These are phyloP conservation scores for Beauveria brongniartii DNA, from an alignment of 2,329 filamentous ascomycete genomes.

Conservation along the genomic window DNA sequence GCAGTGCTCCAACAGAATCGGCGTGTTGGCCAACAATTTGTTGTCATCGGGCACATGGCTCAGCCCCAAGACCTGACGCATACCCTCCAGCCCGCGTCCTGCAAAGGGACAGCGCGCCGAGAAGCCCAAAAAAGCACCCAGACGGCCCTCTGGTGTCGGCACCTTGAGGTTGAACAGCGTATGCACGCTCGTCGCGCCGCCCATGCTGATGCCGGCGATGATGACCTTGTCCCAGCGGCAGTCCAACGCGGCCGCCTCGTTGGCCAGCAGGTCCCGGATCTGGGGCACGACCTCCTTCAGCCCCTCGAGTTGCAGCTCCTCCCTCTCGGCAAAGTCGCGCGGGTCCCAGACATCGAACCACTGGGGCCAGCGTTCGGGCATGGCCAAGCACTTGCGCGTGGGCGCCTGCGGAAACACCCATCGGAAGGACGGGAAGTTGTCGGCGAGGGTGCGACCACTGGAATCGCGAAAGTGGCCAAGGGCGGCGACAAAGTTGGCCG, in stretches of 20 bases:
- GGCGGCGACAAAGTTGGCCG: slow-evolving; percentile 22
- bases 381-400: slow-evolving; percentile 16
- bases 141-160: slow-evolving; percentile 10
- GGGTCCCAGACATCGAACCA: slow-evolving; percentile 46
- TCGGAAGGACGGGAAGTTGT: slow-evolving; percentile 35
- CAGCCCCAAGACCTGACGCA: slow-evolving; percentile 24
- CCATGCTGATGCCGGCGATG: slow-evolving; percentile 39
- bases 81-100: slow-evolving; percentile 22
- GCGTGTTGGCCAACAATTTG: slow-evolving; percentile 30
- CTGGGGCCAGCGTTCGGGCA: slow-evolving; percentile 25
- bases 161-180: slow-evolving; percentile 28
- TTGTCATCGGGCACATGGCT: slow-evolving; percentile 15
- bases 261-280: slow-evolving; percentile 24
- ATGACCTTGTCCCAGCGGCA: slow-evolving; percentile 32
- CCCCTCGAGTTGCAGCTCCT: slow-evolving; percentile 34
- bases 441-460: slow-evolving; percentile 23
- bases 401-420: slow-evolving; percentile 43
- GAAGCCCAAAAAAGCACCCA: slow-evolving; percentile 31
- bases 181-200: slow-evolving; percentile 32
- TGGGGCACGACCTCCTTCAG: slow-evolving; percentile 29
- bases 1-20: slow-evolving; percentile 37
- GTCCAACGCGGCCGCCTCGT: slow-evolving; percentile 28
- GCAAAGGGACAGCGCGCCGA: slow-evolving; percentile 30
- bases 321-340: slow-evolving; percentile 29
- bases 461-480: slow-evolving; percentile 26